Evolutionary conservation across 2,329 filamentous ascomycete species (phyloP), one percentile per base, ranked within the genome.

Genomic region (Bertia moriformis): DNA sequence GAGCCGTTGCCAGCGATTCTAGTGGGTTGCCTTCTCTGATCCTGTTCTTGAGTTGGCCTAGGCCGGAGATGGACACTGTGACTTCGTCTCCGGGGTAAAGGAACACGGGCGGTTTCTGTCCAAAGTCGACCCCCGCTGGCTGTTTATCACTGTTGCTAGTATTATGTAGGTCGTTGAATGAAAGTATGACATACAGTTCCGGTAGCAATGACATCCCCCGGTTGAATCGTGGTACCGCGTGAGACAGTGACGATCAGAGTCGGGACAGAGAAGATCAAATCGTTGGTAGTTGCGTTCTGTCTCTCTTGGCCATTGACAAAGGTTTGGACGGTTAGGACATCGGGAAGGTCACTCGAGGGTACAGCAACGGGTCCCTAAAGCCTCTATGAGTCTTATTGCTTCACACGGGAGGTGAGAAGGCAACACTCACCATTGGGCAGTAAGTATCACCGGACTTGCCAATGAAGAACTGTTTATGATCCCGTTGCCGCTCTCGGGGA

Each of bases 391-490:
- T 1, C 67, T 47, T 2, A 44, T 49, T 1, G 70, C 53, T 38
- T 55, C 53, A 27, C 58, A 45, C 1, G 64, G 59, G 1, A 73
- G 52, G 14, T 5, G 65, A 63, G 2, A 71, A 62, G 5, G 69
- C 67, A 18, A 71, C 57, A 0, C 68, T 67, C 1, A 68, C 69
- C 56, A 73, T 72, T 0, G 69, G 69, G 43, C 68, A 73, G 44
- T 66, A 73, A 0, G 67, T 71, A 47, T 74, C 68, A 0, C 61
- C 52, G 0, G 63, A 69, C 48, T 74, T 74, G 7, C 71, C 70
- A 38, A 75, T 64, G 40, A 66, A 74, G 48, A 73, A 75, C 43
- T 76, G 71, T 48, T 74, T 73, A 42, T 75, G 70, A 43, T 72
- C 65, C 14, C 65, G 51, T 50, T 71, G 68, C 29, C 57, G 52